Percentiles rank a stretch among this genome's conserved stretches.
Conservation (phyloP, 768 basidiomycete genomes). For the Macrolepiota fuliginosa region DNA sequence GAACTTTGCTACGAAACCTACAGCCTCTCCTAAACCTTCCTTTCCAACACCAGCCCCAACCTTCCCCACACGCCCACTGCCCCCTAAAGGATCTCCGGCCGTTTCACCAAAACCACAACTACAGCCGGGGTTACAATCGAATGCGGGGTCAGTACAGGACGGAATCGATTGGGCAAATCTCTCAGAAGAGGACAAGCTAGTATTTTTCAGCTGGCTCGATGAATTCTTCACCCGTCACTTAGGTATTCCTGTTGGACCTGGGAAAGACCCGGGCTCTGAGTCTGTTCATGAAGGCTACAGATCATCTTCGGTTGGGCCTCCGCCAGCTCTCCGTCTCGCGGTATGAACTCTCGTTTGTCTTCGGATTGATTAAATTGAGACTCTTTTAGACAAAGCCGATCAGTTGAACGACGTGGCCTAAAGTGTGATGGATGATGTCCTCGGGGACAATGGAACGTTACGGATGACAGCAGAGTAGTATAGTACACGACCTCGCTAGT, state of each 20-base stretch:
- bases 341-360: conserved; percentile 18
- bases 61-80: conserved; percentile 22
- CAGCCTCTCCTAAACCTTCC: conserved; percentile 15
- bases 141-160: conserved; percentile 7
- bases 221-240: conserved; percentile 64
- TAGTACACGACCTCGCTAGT: background rate
- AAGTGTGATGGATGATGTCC: background rate
- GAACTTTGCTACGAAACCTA: conserved; percentile 14
- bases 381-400: conserved; percentile 24
- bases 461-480: background rate
- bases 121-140: background rate
- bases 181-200: conserved; percentile 62
- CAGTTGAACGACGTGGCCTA: conserved; percentile 17
- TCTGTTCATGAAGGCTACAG: conserved; percentile 5
- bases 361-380: background rate
- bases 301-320: conserved; percentile 2
- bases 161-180: conserved; percentile 71
- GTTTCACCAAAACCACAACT: background rate
- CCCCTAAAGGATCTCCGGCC: conserved; percentile 12
- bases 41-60: conserved; percentile 19
- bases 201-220: conserved; percentile 78
- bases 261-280: conserved; percentile 7
- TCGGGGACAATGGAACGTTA: background rate
- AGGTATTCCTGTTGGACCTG: conserved; percentile 14
- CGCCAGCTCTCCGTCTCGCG: conserved; percentile 18